Evolutionary conservation across 2,329 filamentous ascomycete species (phyloP), one percentile per base, ranked within the genome.

Genomic region (Lasiodiplodia theobromae): DNA sequence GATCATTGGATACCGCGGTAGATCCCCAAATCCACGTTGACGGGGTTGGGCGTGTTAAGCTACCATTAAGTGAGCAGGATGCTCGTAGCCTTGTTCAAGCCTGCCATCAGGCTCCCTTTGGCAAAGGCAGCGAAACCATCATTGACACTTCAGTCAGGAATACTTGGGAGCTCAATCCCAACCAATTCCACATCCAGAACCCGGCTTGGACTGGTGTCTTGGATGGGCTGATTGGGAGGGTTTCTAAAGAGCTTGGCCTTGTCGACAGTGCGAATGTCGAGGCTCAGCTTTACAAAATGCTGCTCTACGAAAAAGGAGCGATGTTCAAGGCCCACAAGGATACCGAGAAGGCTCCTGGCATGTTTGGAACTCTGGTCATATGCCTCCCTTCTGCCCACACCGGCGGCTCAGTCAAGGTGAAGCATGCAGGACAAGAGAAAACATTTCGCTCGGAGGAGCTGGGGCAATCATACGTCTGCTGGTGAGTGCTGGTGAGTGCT

Each of bases 301-400:
- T 87, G 74, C 72, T 87, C 2, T 86, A 86, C 31, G 31, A 34
- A 34, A 34, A 34, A 10, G 31, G 31, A 72, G 83, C 84, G 63
- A 78, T 83, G 75, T 85, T 84, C 73, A 84, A 84, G 71, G 69
- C 81, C 0, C 82, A 85, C 69, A 79, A 79, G 37, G 82, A 86
- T 72, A 82, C 79, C 0, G 82, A 86, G 69, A 86, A 85, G 60
- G 77, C 75, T 0, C 79, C 81, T 0, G 79, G 80, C 21, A 86
- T 86, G 81, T 81, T 87, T 69, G 86, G 83, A 3, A 87, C 83
- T 0, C 75, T 88, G 2, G 78, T 84, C 47, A 74, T 87, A 28
- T 81, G 78, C 69, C 75, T 87, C 4, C 84, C 85, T 0, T 87
- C 83, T 0, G 40, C 73, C 3, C 83, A 87, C 69, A 67, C 74